Evolutionary conservation across 208 protist species (phyloP), one percentile per base, ranked within the genome.

Genomic region (Porcisia hertigi): DNA sequence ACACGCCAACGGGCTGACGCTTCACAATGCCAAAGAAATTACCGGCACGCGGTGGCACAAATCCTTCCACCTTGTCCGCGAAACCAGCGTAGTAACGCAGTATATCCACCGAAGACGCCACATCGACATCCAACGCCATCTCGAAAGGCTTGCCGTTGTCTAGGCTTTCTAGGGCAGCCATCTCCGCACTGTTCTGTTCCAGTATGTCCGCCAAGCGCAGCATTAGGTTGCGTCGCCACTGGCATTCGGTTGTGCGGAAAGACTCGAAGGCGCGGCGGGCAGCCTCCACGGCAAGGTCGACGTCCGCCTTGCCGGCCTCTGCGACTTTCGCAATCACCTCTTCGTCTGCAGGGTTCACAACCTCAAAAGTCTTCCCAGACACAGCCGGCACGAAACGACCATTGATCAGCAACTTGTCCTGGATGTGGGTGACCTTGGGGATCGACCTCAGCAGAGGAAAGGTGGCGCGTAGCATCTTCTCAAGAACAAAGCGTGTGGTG

Each of bases 111-210:
- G 85, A 72, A n/a, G 90, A 64, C 11, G 69, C 41, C 7, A 98
- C 77, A 73, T 98, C 96, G 14, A 71, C 86, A 43, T 83, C 69
- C 23, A 85, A 77, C 45, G 93, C 80, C 30, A 87, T 82, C 16
- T 73, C 54, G 64, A 94, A 90, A 34, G 94, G 89, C 82, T 98
- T 98, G 73, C 96, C 96, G 77, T 96, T 98, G 84, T 97, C 93
- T 1, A 97, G 79, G 54, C 86, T 84, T 83, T 98, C 96, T 11
- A 98, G 82, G 11, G 82, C 72, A 8, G 92, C 88, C 67, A 98
- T 76, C 75, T 95, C 87, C 63, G 94, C 82, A 16, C 52, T 45
- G 70, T 97, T 77, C 41, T 76, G 57, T 55, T 95, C 83, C 62
- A 97, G 83, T 43, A 94, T 82, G 71, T 97, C 91, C 2, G 92